phyloP scores from a whole-genome alignment of 192 early-diverging fungal species.

The Entomortierella chlamydospora region DNA sequence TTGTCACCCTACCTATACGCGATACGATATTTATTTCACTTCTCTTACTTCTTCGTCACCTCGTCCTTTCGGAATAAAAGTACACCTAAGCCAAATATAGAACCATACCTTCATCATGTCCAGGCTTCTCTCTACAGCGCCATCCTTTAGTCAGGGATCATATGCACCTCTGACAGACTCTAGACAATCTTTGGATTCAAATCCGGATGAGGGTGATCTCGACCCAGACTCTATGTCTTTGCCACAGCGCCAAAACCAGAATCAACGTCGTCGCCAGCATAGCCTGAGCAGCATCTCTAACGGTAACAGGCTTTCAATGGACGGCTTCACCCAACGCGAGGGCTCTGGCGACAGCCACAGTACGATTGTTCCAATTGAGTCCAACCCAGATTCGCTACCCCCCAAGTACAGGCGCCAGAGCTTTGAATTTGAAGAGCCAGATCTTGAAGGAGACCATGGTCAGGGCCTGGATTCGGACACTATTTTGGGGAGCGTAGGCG shows the following conservation, averaged over 20 bases:
- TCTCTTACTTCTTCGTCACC: no score
- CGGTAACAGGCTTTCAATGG: not conserved
- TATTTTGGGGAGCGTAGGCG: not conserved
- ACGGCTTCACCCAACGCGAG: conserved; percentile 1
- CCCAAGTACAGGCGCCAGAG: conserved; percentile 27
- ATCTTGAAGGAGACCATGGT: conserved; percentile 9
- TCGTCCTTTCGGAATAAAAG: no score
- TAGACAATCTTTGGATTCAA: conserved; percentile 20
- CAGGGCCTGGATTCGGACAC: not conserved
- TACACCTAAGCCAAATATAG: no score
- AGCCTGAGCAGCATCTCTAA: not conserved
- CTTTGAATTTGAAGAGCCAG: conserved; percentile 33
- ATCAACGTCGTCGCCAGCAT: not conserved
- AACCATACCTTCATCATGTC: conserved; percentile 23
- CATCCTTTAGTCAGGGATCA: conserved; percentile 30
- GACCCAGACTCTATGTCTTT: conserved; percentile 43
- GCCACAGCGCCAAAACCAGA: not conserved
- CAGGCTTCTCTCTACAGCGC: conserved; percentile 32
- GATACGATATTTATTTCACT: no score
- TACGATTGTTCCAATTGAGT: conserved; percentile 23
- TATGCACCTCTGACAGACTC: conserved; percentile 33
- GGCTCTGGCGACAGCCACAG: conserved; percentile 28
- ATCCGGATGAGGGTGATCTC: conserved; percentile 33
- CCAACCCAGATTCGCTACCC: conserved; percentile 11
- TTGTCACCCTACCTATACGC: no score